Base-by-base conservation (phyloP, 441 rosid species). In the Kokia cookei region DNA sequence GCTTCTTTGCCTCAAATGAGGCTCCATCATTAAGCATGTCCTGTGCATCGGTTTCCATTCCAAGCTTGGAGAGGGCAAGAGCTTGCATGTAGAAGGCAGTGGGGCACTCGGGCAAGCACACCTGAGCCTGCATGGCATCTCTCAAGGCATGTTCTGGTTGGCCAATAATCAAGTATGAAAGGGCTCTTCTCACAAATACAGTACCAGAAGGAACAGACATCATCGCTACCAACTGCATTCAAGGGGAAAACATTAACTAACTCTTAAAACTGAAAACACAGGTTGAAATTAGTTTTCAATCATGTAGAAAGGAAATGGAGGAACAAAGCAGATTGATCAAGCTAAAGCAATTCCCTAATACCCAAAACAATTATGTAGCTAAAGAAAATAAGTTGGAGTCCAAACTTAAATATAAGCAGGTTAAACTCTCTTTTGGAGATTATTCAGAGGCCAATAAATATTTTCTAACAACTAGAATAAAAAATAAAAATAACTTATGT, bases 111-210 rank as follows among this genome's bases (percentile, higher is more conserved):
- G 99, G 98, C 58, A 88, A 75, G 89, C 99, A 95, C 58, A 93
- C 98, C 73, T 94, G 99, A 59, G 98, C 92, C 78, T 95, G 99
- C 99, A 95, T 95, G 19, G 99, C 99, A 65, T 93, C 98, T 76
- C 99, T 87, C 79, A 95, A 71, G 3, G 99, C 94, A 53, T 88
- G 91, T 86, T 95, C 98, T 11, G 92, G 86, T 84, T 90, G 93
- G 68, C 82, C 94, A 14, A 82, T 83, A 96, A 94, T 90, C 81
- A 94, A 65, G 83, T 89, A 91, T 2, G 94, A 89, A 75, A 94
- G 79, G 7, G 94, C 96, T 54, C 98, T 77, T 79, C 99, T 88
- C 53, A 86, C 97, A 55, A 93, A 93, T 12, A 94, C 92, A 2
- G 99, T 94, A 12, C 93, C 93, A 8, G 98, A 93, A 14, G 97